These are phyloP conservation scores for Vigna nakashimae DNA, from an alignment of 306 rosid genomes.

Conservation along the genomic window DNA sequence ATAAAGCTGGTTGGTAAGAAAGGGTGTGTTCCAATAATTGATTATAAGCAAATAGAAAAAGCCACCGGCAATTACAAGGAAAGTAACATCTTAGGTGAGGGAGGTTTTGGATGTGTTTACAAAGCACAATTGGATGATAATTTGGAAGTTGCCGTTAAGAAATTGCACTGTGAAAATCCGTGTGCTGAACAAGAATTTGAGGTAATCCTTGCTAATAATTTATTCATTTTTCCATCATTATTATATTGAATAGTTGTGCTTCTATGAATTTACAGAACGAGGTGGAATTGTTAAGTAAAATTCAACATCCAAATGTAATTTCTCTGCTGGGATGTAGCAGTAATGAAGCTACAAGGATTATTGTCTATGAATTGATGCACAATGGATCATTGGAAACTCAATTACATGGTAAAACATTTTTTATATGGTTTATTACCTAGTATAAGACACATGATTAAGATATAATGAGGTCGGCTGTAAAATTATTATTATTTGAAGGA, in stretches of 20 bases:
- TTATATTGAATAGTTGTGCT: conserved; percentile 34
- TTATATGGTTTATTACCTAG: background rate
- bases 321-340: conserved; percentile 79
- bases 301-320: conserved; percentile 87
- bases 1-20: conserved; percentile 65
- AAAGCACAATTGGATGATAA: conserved; percentile 76
- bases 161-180: conserved; percentile 66
- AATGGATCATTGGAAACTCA: conserved; percentile 95
- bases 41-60: conserved; percentile 78
- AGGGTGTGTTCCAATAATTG: conserved; percentile 72
- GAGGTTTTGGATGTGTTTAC: conserved; percentile 98
- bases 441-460: conserved; percentile 2
- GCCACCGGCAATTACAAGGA: conserved; percentile 72
- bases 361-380: conserved; percentile 91
- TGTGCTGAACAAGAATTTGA: conserved; percentile 79
- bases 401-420: conserved; percentile 74
- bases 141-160: conserved; percentile 83
- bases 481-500: conserved; percentile 55
- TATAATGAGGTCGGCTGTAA: conserved; percentile 18
- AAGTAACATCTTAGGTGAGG: conserved; percentile 82
- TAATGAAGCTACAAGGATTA: conserved; percentile 64
- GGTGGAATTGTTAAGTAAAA: conserved; percentile 79
- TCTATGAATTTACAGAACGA: conserved; percentile 80
- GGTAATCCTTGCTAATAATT: conserved; percentile 52
- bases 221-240: background rate